Base-by-base conservation (phyloP, 1,139 yeast species). In the Blastobotrys serpentis region DNA sequence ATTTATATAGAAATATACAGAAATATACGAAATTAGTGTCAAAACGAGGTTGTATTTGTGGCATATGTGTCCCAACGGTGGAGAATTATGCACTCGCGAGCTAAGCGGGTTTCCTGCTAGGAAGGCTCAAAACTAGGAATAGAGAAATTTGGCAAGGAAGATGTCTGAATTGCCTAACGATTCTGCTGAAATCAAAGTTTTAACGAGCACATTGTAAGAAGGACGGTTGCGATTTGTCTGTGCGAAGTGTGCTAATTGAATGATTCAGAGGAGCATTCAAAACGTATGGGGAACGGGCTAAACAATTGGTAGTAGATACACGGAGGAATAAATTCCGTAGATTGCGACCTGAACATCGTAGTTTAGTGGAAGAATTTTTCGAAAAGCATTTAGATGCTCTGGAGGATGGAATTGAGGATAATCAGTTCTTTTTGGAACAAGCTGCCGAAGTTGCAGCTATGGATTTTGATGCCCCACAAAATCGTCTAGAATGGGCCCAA, bases 401-500 rank as follows among this genome's bases (percentile, higher is more conserved):
- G 18, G 69, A 68, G 43, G 66, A 69, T 37, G 74, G 82, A 40
- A 74, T 84, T 22, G 67, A 67, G 1, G 65, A 70, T 41, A 84
- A 84, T 61, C 73, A 72, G 17, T 59, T 62, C 7, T 82, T 83
- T 33, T 47, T 62, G 37, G 68, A 70, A 42, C 54, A 63, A 1
- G 69, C 84, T 32, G 83, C 85, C 0, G 45, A 62, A 1, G 61
- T 66, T 0, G 74, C 81, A 1, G 78, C 82, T 2, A 55, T 56
- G 1, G 74, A 71, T 45, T 83, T 87, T 84, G 84, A 81, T 0
- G 76, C 77, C 0, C 62, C 73, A 0, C 54, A 54, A 3, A 69
- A 70, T 47, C 74, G 77, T 0, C 42, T 52, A 1, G 56, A 57
- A 2, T 83, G 88, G 88, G 63, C 67, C 4, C 64, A 65, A 1